Base-by-base conservation (phyloP, 352 stramenopile species). In the Pythium folliculosum region DNA sequence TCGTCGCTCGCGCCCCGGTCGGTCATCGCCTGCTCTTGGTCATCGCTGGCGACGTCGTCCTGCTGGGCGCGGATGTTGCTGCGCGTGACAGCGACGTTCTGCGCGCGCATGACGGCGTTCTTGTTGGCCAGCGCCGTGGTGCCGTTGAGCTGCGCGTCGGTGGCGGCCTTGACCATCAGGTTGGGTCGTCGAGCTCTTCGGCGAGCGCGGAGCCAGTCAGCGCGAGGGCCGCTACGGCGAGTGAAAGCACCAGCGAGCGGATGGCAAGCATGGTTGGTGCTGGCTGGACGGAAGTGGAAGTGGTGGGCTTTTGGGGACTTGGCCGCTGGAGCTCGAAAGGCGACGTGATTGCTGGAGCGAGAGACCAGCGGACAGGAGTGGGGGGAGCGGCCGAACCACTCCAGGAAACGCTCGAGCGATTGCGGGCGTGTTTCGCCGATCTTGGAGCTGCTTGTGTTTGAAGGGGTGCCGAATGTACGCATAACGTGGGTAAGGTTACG, bases 71-170 rank as follows among this genome's bases (percentile, higher is more conserved):
- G 22, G 8, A 73, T 43, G 53, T 73, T 73, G 61, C 67, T 73
- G 48, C 58, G 55, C 23, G 56, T 58, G 37, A 70, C 57, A 5
- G 44, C 61, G 37, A 66, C 16, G 49, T 73, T 73, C 4, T 73
- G 50, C 5, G 19, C 22, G 21, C 38, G 25, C 52, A 47, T 38
- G 17, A 55, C 63, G 16, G 40, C 32, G 55, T 70, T 70, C 32
- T 70, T 64, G 59, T 70, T 70, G 48, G 38, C 47, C 37, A 65
- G 63, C 44, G 54, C 63, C 1, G 63, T 65, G 13, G 63, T 44
- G 44, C 59, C 44, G 43, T 63, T 65, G 8, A 70, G 63, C 14
- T 47, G 50, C 49, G 49, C 17, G 19, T 47, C 22, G 1, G 60
- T 17, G 38, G 35, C 60, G 40, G 60, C 27, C 9, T 38, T 22